Base-by-base conservation (phyloP, 306 rosid species). In the Heteromeles arbutifolia region DNA sequence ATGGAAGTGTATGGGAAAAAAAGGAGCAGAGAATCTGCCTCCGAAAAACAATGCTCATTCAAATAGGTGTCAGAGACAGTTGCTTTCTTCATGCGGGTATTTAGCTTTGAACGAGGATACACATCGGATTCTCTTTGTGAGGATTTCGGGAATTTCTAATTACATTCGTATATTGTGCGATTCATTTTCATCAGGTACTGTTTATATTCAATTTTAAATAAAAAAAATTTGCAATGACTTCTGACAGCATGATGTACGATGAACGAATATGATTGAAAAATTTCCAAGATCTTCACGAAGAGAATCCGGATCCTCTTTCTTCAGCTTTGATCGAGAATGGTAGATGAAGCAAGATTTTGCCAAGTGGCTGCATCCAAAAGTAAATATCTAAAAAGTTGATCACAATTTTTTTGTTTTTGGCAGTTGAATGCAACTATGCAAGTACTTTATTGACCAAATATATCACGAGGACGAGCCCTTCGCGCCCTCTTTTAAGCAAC, bases 231-330 rank as follows among this genome's bases (percentile, higher is more conserved):
- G 5, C 0, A 32, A 5, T 32, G 0, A 32, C 1, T 32, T 32
- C 0, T 32, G 0, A 32, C 0, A 0, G 0, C 7, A 32, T 1
- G 0, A 1, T 32, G 0, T 32, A 32, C 7, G 7, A 32, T 32
- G 0, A 32, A 32, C 37, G 1, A 32, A 32, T 32, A 1, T 32
- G 0, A 32, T 0, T 31, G 0, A 31, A 31, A 31, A 4, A 0
- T 4, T 31, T 31, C 0, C 0, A 31, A 31, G 0, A 0, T 31
- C 32, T 31, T 31, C 5, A 29, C 32, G 4, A 31, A 31, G 32
- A 31, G 0, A 31, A 31, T 31, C 29, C 5, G 32, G 1, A 4
- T 31, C 32, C 7, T 5, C 7, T 32, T 18, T 52, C 6, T 15
- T 52, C 22, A 52, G 7, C 57, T 8, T 18, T 52, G 57, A 52